phyloP scores from a whole-genome alignment of 2,329 filamentous ascomycete species.

The Geosmithia putterillii region DNA sequence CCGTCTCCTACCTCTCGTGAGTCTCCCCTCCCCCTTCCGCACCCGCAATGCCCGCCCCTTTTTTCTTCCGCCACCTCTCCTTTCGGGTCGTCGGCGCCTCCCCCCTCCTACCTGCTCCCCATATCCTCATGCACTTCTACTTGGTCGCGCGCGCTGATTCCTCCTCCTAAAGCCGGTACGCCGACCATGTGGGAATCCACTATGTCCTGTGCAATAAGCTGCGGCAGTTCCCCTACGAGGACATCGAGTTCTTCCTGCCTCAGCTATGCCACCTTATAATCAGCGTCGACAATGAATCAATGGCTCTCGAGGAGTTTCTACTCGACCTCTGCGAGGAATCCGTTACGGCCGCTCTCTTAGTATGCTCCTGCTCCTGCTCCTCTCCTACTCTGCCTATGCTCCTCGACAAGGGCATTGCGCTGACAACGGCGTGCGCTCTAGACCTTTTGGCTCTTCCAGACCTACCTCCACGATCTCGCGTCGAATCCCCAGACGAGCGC shows the following conservation, averaged over 20 bases:
- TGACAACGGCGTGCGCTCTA: constrained; percentile 16
- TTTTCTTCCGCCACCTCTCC: background rate
- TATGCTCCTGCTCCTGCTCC: constrained; percentile 27
- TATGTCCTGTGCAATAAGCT: constrained; percentile 83
- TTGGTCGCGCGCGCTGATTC: constrained; percentile 1
- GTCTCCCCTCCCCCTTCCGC: constrained; percentile 19
- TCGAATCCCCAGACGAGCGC: constrained; percentile 61
- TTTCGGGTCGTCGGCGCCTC: background rate
- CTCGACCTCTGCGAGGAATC: constrained; percentile 80
- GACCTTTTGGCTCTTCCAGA: constrained; percentile 89
- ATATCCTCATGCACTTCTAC: no score
- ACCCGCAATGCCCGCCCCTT: background rate
- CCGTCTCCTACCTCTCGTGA: constrained; percentile 81
- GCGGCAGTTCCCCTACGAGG: constrained; percentile 78
- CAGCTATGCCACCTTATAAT: constrained; percentile 82
- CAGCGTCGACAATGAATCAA: constrained; percentile 81
- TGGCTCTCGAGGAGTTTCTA: constrained; percentile 81
- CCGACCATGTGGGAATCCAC: constrained; percentile 81
- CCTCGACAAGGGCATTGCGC: background rate
- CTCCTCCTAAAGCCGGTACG: constrained; percentile 53
- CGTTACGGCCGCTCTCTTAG: constrained; percentile 70
- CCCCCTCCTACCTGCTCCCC: no score
- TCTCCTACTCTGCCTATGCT: background rate
- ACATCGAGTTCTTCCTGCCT: constrained; percentile 86
- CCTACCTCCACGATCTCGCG: constrained; percentile 71